A percentile compares a stretch with the other conserved stretches of the same genome.
phyloP scores from a whole-genome alignment of 352 stramenopile genomes.

The Globisporangium radiosum region DNA sequence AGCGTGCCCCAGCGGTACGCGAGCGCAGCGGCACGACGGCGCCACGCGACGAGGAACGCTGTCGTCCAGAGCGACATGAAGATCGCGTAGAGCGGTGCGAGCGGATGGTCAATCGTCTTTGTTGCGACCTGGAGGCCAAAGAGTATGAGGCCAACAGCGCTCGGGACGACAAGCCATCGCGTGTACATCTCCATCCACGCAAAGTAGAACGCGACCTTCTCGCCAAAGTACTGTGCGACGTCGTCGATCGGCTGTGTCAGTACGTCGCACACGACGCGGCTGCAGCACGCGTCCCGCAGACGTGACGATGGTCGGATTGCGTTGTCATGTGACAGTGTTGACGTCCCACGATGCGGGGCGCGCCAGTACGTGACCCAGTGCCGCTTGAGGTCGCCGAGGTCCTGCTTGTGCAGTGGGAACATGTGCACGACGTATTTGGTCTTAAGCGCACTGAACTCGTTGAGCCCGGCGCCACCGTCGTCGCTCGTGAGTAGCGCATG shows the following conservation, averaged over 20 bases:
- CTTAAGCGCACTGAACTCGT: constrained; percentile 59
- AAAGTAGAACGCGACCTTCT: constrained; percentile 91
- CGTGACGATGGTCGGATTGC: too few species aligned
- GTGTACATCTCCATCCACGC: constrained; percentile 91
- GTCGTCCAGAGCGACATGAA: constrained; percentile 90
- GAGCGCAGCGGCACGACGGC: constrained; percentile 59
- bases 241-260: constrained; percentile 79
- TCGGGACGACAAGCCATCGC: constrained; percentile 79
- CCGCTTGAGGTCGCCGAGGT: constrained; percentile 45
- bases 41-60: constrained; percentile 86
- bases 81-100: constrained; percentile 74
- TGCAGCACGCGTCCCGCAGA: neutral
- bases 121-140: constrained; percentile 61
- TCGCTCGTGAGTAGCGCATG: constrained; percentile 39
- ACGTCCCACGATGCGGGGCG: neutral
- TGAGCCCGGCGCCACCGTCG: constrained; percentile 48
- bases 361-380: constrained; percentile 85
- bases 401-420: constrained; percentile 86
- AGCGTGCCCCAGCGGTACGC: constrained; percentile 88
- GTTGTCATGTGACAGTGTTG: too few species aligned
- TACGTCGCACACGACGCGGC: constrained; percentile 9
- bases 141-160: constrained; percentile 58
- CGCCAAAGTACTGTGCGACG: constrained; percentile 88
- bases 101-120: constrained; percentile 68
- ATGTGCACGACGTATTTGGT: constrained; percentile 70